Percentiles rank a stretch among this genome's conserved stretches.
These are phyloP conservation scores for Apiotrichum brassicae DNA, from an alignment of 1,284 basidiomycete species.

Conservation along the genomic window DNA sequence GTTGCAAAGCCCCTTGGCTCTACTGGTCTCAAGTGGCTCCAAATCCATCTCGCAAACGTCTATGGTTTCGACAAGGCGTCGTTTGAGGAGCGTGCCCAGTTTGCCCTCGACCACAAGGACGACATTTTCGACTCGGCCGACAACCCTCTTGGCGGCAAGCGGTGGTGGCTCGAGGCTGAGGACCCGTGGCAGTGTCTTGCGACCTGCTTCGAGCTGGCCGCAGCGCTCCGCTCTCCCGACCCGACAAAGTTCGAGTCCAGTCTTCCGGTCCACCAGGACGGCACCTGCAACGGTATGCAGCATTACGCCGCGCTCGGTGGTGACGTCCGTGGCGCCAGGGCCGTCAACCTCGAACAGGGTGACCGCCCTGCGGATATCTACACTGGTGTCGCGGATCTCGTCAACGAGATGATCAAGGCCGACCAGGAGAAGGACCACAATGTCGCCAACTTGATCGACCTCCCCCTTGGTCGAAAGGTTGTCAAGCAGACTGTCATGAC, in stretches of 20 bases:
- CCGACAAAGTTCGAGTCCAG: conserved; percentile 65
- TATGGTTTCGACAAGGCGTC: conserved; percentile 93
- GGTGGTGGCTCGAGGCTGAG: conserved; percentile 89
- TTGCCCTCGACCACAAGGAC: conserved; percentile 65
- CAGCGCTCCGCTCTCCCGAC: conserved; percentile 67
- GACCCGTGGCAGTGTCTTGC: conserved; percentile 98
- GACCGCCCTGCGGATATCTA: conserved; percentile 95
- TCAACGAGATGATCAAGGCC: conserved; percentile 49
- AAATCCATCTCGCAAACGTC: conserved; percentile 88
- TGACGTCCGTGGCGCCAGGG: conserved; percentile 77
- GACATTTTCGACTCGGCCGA: conserved; percentile 79
- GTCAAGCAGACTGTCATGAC: conserved; percentile 99
- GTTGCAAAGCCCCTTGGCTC: conserved; percentile 72
- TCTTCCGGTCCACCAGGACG: conserved; percentile 96
- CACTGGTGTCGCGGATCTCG: conserved; percentile 73
- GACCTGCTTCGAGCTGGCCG: conserved; percentile 76
- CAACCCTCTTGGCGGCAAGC: conserved; percentile 67
- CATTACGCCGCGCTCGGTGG: conserved; percentile 98
- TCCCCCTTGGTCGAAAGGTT: conserved; percentile 85
- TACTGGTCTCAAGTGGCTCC: conserved; percentile 75
- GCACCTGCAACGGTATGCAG: conserved; percentile 97
- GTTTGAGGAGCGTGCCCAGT: conserved; percentile 82
- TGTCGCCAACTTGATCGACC: conserved; percentile 61
- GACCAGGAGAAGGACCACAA: conserved; percentile 53
- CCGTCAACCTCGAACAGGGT: conserved; percentile 84